Conservation (phyloP, 108 stramenopile genomes). For the Seminavis robusta region DNA sequence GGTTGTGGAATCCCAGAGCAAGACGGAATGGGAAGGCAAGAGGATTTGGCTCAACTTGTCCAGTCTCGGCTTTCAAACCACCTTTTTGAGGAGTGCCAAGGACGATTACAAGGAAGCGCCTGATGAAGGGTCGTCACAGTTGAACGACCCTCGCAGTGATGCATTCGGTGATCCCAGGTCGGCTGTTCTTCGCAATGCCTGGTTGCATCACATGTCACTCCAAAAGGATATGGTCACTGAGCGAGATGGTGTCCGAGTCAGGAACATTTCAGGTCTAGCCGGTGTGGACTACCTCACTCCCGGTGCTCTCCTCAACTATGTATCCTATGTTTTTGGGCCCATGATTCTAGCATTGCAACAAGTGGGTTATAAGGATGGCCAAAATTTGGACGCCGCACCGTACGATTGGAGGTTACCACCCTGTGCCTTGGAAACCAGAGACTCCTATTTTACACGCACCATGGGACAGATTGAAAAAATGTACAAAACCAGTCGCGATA, state of each 20-base stretch:
- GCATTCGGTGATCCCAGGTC: too few relatives aligned
- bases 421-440: slow-evolving; percentile 19
- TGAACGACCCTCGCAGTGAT: slow-evolving; percentile 7
- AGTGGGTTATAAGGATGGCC: too few relatives aligned
- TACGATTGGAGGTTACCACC: slow-evolving; percentile 44
- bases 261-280: slow-evolving; percentile 23
- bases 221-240: slow-evolving; percentile 20
- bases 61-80: slow-evolving; percentile 20
- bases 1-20: slow-evolving; percentile 18
- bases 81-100: too few relatives aligned
- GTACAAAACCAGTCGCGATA: slow-evolving; percentile 12
- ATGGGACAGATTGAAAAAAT: slow-evolving; percentile 27
- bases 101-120: slow-evolving; percentile 5
- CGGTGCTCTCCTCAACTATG: slow-evolving; percentile 17
- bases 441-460: slow-evolving; percentile 30
- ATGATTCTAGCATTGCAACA: too few relatives aligned
- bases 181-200: too few relatives aligned
- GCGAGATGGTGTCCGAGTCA: slow-evolving; percentile 19
- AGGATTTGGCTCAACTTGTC: slow-evolving; percentile 35
- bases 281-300: slow-evolving; percentile 38
- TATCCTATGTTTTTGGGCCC: slow-evolving; percentile 35
- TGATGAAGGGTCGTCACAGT: slow-evolving; percentile 17
- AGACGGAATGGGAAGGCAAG: slow-evolving; percentile 24
- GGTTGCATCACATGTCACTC: slow-evolving; percentile 25
- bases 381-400: too few relatives aligned